phyloP scores from a whole-genome alignment of 257 asterid genomes.

The Scutellaria minor region DNA sequence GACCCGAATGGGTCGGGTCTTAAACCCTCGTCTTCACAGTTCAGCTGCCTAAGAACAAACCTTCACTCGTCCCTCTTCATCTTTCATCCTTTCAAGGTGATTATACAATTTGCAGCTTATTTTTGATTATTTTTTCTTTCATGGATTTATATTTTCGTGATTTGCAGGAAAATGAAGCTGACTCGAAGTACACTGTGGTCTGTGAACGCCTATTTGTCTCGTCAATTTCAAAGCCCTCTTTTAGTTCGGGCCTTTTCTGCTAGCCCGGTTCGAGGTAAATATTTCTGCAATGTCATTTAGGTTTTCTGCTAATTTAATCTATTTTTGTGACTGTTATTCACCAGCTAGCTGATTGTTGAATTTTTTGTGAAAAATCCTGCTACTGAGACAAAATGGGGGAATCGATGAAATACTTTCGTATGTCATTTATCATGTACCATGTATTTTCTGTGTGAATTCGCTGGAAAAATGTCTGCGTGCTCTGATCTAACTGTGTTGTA shows the following conservation, averaged over 20 bases:
- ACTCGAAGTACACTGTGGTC: slow-evolving; percentile 44
- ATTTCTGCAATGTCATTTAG: neutral
- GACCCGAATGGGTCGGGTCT: slow-evolving; percentile 38
- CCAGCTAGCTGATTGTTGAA: neutral
- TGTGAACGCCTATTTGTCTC: slow-evolving; percentile 45
- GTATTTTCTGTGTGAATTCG: too few relatives aligned
- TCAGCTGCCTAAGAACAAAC: slow-evolving; percentile 2
- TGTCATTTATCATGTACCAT: too few relatives aligned
- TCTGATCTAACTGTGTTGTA: too few relatives aligned
- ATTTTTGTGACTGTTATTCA: neutral
- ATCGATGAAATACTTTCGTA: too few relatives aligned
- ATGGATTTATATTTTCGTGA: slow-evolving; percentile 7
- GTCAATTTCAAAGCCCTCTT: slow-evolving; percentile 41
- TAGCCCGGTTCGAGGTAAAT: slow-evolving; percentile 41
- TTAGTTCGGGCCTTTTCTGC: slow-evolving; percentile 51
- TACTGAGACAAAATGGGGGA: too few relatives aligned
- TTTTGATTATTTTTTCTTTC: neutral
- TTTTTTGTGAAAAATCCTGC: neutral
- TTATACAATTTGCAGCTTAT: neutral
- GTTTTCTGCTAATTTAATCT: slow-evolving; percentile 6
- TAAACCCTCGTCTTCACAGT: neutral
- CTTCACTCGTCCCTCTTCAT: slow-evolving; percentile 18
- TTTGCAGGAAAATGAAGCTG: slow-evolving; percentile 54
- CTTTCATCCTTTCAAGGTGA: slow-evolving; percentile 22
- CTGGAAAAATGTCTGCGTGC: too few relatives aligned